Evolutionary conservation across 306 rosid genomes (phyloP).

Genomic region (Pyrus betulifolia): DNA sequence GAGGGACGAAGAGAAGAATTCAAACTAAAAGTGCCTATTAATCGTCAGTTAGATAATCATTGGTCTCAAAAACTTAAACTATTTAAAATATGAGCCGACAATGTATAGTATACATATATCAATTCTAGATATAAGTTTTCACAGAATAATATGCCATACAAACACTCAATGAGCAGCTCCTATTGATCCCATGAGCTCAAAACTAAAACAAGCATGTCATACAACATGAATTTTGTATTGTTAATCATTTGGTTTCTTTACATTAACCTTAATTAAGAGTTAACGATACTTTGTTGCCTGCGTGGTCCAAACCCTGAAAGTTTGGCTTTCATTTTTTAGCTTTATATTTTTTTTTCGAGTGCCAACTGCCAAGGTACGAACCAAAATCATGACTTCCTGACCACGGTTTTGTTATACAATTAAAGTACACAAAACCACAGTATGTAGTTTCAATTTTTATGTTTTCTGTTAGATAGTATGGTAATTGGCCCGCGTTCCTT

Average conservation of each 20-base stretch:
- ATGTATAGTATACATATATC: no score
- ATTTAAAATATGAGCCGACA: no score
- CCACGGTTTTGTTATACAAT: neutral
- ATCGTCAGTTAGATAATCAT: no score
- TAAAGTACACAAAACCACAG: no score
- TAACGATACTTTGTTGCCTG: neutral
- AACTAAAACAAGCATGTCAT: neutral
- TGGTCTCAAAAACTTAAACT: no score
- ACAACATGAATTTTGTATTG: neutral
- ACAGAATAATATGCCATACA: no score
- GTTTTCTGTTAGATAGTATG: no score
- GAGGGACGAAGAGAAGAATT: no score
- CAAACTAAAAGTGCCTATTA: no score
- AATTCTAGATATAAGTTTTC: no score
- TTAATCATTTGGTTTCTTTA: neutral
- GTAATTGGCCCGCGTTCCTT: no score
- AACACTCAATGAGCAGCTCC: neutral
- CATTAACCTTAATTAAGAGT: neutral
- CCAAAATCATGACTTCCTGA: neutral
- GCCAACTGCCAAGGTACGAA: conserved; percentile 11
- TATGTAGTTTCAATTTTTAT: no score
- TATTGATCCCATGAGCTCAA: neutral
- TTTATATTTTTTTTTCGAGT: neutral
- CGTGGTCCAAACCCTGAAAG: conserved; percentile 7
- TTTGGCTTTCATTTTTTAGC: conserved; percentile 8